Evolutionary conservation across 2,329 filamentous ascomycete genomes (phyloP).

Genomic region (Penicillium vulpinum): DNA sequence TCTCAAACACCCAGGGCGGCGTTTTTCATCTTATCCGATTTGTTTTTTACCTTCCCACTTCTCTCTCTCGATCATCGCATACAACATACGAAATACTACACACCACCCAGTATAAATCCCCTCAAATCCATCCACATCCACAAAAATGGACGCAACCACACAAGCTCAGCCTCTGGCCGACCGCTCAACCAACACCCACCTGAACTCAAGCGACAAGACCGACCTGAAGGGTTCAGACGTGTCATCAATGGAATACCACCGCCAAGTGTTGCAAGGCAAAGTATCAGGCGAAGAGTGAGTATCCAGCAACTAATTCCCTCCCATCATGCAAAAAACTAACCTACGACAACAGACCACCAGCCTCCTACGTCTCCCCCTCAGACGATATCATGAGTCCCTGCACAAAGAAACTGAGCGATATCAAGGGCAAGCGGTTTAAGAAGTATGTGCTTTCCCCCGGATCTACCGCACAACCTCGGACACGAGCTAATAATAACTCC

Average conservation of each 20-base stretch:
- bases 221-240: conserved; percentile 37
- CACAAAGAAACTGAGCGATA: conserved; percentile 51
- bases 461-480: background rate
- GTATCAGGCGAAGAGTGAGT: conserved; percentile 43
- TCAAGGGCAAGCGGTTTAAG: conserved; percentile 52
- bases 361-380: conserved; percentile 50
- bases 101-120: background rate
- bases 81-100: conserved; percentile 1
- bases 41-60: conserved; percentile 5
- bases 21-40: conserved; percentile 29
- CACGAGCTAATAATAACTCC: conserved; percentile 4
- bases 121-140: background rate
- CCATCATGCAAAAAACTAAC: conserved; percentile 20
- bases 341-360: conserved; percentile 22
- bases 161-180: conserved; percentile 39
- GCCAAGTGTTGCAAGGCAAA: conserved; percentile 45
- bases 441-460: conserved; percentile 35
- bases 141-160: conserved; percentile 35
- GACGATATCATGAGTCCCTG: conserved; percentile 53
- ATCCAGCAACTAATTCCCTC: no score
- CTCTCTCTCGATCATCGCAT: conserved; percentile 1
- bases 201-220: conserved; percentile 30
- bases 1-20: conserved; percentile 14
- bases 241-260: conserved; percentile 47
- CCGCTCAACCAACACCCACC: conserved; percentile 46